A percentile compares a stretch with the other conserved stretches of the same genome.
These are phyloP conservation scores for Syncephalastrum contaminatum DNA, from an alignment of 371 early-diverging fungal species.

Conservation along the genomic window DNA sequence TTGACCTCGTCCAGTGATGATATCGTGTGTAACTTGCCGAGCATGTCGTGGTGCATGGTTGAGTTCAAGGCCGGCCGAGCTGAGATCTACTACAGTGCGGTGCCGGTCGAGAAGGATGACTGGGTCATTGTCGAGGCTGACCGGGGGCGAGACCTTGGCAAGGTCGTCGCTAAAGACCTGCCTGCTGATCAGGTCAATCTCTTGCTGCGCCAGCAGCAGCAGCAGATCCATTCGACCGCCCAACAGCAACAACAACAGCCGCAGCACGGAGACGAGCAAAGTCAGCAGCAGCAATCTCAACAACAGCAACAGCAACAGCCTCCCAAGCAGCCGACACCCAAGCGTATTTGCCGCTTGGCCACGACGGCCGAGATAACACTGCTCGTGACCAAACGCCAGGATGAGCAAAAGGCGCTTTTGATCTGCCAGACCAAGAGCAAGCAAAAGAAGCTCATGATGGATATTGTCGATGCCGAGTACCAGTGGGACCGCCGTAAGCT, in stretches of 20 bases:
- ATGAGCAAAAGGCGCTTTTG: conserved; percentile 86
- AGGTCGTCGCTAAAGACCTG: conserved; percentile 71
- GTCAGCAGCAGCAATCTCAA: conserved; percentile 1
- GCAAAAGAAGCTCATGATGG: conserved; percentile 87
- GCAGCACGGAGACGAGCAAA: not conserved
- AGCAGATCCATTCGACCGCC: not conserved
- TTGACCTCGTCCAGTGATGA: conserved; percentile 13
- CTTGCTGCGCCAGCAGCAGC: conserved; percentile 11
- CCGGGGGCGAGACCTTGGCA: conserved; percentile 93
- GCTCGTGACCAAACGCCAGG: conserved; percentile 71
- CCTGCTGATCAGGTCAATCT: conserved; percentile 55
- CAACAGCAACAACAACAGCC: conserved; percentile 2
- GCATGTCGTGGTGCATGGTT: conserved; percentile 39
- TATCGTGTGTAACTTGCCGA: not conserved
- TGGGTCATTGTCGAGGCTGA: conserved; percentile 95
- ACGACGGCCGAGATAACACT: conserved; percentile 75
- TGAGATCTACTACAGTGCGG: conserved; percentile 59
- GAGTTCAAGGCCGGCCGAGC: conserved; percentile 86
- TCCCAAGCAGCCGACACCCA: conserved; percentile 77
- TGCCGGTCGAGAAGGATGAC: conserved; percentile 23
- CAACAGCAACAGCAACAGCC: conserved; percentile 10
- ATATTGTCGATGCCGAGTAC: conserved; percentile 92
- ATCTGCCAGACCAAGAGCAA: conserved; percentile 86
- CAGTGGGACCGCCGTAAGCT: conserved; percentile 95
- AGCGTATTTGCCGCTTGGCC: conserved; percentile 88